These are phyloP conservation scores for Trametes versicolor DNA, from an alignment of 1,284 basidiomycete genomes.

Conservation along the genomic window DNA sequence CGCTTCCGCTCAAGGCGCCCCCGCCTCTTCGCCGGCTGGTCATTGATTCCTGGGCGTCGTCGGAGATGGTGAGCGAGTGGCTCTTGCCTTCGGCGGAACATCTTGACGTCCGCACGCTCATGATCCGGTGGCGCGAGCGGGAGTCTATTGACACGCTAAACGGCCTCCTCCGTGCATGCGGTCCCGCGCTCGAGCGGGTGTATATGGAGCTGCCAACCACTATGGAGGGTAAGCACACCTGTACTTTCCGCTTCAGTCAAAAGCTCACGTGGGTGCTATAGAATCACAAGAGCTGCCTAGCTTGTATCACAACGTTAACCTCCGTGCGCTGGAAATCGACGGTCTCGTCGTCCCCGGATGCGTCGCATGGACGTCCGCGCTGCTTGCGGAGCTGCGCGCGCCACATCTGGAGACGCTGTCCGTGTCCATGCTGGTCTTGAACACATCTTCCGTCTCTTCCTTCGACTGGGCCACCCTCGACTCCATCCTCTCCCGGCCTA, in stretches of 20 bases:
- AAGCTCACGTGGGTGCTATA: constrained; percentile 4
- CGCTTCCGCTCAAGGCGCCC: constrained; percentile 2
- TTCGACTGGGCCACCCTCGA: constrained; percentile 36
- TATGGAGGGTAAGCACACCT: constrained; percentile 25
- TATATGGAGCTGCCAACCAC: constrained; percentile 33
- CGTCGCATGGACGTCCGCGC: constrained; percentile 20
- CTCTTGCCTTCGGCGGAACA: constrained; percentile 26
- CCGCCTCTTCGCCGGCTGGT: constrained; percentile 29
- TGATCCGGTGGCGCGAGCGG: constrained; percentile 34
- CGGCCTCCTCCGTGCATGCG: constrained; percentile 30
- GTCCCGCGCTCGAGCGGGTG: constrained; percentile 28
- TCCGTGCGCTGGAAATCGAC: constrained; percentile 33
- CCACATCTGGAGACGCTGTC: constrained; percentile 27
- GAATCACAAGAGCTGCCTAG: constrained; percentile 21
- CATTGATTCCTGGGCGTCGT: constrained; percentile 33
- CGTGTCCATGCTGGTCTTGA: constrained; percentile 32
- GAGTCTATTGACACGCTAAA: constrained; percentile 29
- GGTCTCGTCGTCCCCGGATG: constrained; percentile 34
- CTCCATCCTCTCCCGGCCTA: constrained; percentile 19
- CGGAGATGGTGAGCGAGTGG: constrained; percentile 30
- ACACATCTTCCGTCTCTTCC: constrained; percentile 24
- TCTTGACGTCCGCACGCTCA: constrained; percentile 25
- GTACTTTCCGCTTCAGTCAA: background rate
- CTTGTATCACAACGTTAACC: constrained; percentile 25
- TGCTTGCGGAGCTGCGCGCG: constrained; percentile 26